Percentiles rank a stretch among this genome's conserved stretches.
Conservation (phyloP, 371 early-diverging fungal species). For the Mycotypha africana region DNA sequence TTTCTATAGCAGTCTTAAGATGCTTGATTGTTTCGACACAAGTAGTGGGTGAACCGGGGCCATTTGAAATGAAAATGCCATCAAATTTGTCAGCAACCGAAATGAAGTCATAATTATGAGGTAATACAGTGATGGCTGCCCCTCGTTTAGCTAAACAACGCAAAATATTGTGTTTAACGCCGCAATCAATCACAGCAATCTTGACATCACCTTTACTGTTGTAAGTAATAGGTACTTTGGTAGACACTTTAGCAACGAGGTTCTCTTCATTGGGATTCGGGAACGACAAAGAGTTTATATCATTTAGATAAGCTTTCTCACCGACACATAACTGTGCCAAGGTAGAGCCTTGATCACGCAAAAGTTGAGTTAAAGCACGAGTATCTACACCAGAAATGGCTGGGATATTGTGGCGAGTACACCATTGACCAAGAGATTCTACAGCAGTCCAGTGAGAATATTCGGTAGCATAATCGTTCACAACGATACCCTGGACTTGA, state of each 20-base stretch:
- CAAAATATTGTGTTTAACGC: slow-evolving; percentile 91
- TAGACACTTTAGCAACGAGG: slow-evolving; percentile 48
- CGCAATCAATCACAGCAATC: slow-evolving; percentile 83
- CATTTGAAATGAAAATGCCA: slow-evolving; percentile 92
- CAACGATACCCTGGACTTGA: slow-evolving; percentile 86
- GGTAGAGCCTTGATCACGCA: slow-evolving; percentile 86
- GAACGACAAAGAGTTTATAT: slow-evolving; percentile 34
- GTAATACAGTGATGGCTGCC: slow-evolving; percentile 79
- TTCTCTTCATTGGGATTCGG: slow-evolving; percentile 73
- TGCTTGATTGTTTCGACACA: slow-evolving; percentile 64
- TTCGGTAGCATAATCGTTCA: slow-evolving; percentile 85
- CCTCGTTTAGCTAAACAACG: slow-evolving; percentile 78
- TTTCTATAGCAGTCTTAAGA: slow-evolving; percentile 57
- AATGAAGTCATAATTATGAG: slow-evolving; percentile 76
- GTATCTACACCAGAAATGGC: slow-evolving; percentile 94
- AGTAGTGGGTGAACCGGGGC: slow-evolving; percentile 84
- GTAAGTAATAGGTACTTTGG: slow-evolving; percentile 61
- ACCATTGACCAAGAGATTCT: slow-evolving; percentile 84
- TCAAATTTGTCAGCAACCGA: slow-evolving; percentile 60
- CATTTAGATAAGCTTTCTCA: slow-evolving; percentile 34
- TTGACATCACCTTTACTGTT: slow-evolving; percentile 72
- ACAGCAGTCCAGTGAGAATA: slow-evolving; percentile 90
- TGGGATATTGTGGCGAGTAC: slow-evolving; percentile 82
- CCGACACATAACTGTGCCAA: slow-evolving; percentile 75
- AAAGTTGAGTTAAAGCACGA: slow-evolving; percentile 88